Evolutionary conservation across 2,329 filamentous ascomycete genomes (phyloP).

Genomic region (Rhynchosporium secalis): DNA sequence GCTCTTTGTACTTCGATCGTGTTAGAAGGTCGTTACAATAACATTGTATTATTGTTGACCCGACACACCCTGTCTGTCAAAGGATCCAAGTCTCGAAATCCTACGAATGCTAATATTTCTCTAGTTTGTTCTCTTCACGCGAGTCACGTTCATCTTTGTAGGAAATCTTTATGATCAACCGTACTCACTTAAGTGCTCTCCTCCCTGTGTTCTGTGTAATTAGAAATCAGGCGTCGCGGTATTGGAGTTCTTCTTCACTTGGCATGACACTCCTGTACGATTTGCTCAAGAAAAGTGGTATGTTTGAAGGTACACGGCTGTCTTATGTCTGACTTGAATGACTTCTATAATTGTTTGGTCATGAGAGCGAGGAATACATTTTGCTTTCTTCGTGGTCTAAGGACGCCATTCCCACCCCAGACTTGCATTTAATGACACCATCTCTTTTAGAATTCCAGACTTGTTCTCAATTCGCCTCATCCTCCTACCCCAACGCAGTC

Average conservation of each 20-base stretch:
- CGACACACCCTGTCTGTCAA: neutral
- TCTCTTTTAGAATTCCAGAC: neutral
- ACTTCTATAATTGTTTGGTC: too few relatives aligned
- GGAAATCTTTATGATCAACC: neutral
- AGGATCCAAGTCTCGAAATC: neutral
- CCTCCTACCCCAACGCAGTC: neutral
- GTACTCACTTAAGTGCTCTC: neutral
- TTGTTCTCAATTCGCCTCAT: neutral
- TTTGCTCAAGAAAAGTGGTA: too few relatives aligned
- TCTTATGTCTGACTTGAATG: too few relatives aligned
- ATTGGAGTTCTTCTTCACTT: too few relatives aligned
- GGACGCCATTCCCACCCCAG: neutral
- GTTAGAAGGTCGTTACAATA: neutral
- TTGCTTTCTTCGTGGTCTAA: too few relatives aligned
- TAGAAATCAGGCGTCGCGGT: too few relatives aligned
- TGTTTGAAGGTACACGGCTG: too few relatives aligned
- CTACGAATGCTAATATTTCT: too few relatives aligned
- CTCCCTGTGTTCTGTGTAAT: too few relatives aligned
- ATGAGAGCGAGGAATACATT: too few relatives aligned
- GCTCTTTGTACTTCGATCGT: constrained; percentile 7
- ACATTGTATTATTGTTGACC: neutral
- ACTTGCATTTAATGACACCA: neutral
- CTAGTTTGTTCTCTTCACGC: constrained; percentile 47
- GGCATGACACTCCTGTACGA: too few relatives aligned
- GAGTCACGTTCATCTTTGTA: constrained; percentile 50